Evolutionary conservation across 1,139 yeast genomes (phyloP).

Genomic region (Scheffersomyces stambukii): DNA sequence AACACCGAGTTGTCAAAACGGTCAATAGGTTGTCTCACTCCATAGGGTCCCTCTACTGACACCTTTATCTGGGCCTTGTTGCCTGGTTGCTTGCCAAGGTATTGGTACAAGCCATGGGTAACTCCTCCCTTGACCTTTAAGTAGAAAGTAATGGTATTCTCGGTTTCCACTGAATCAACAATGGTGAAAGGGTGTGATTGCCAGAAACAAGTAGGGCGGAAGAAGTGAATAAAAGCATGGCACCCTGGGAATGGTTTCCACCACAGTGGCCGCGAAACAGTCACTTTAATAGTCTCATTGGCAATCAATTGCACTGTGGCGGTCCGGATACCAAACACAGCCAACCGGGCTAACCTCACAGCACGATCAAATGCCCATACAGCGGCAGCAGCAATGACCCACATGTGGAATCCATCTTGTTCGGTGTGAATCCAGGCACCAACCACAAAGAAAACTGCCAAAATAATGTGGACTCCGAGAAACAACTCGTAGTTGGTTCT

Average conservation of each 20-base stretch:
- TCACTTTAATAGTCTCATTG: constrained; percentile 41
- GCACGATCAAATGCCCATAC: constrained; percentile 63
- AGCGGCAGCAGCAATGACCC: constrained; percentile 51
- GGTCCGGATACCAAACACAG: constrained; percentile 43
- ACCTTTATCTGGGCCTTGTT: constrained; percentile 30
- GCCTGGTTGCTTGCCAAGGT: constrained; percentile 46
- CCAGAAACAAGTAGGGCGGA: constrained; percentile 45
- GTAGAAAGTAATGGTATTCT: constrained; percentile 29
- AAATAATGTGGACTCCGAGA: constrained; percentile 50
- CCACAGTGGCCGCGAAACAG: constrained; percentile 28
- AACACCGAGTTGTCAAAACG: constrained; percentile 53
- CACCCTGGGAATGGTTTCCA: constrained; percentile 41
- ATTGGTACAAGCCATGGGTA: constrained; percentile 37
- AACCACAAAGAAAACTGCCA: constrained; percentile 53
- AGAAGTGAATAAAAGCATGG: constrained; percentile 37
- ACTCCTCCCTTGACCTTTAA: constrained; percentile 43
- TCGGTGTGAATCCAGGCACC: constrained; percentile 60
- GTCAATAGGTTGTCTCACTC: constrained; percentile 28
- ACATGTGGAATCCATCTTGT: constrained; percentile 40
- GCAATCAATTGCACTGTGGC: constrained; percentile 48
- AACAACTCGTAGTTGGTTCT: constrained; percentile 61
- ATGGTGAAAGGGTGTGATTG: constrained; percentile 58
- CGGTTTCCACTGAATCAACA: constrained; percentile 30
- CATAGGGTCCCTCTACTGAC: constrained; percentile 43
- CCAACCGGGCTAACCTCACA: constrained; percentile 47